Conservation (phyloP, 495 filamentous ascomycete species). For the Filosporella fistucella region DNA sequence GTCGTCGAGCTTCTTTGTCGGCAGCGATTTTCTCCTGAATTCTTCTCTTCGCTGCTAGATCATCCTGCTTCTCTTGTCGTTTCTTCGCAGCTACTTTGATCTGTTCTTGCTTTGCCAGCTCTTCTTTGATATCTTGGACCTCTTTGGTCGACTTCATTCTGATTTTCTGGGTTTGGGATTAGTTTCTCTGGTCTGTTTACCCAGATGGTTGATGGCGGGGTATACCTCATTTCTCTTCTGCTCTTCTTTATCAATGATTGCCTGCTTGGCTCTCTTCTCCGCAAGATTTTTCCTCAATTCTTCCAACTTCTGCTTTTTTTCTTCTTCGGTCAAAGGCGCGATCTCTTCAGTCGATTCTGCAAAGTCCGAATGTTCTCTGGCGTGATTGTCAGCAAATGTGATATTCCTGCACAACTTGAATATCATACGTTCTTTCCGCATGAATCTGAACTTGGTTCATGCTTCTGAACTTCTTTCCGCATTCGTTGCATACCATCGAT, state of each 20-base stretch:
- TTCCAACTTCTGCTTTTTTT: conserved; percentile 74
- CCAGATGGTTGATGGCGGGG: conserved; percentile 5
- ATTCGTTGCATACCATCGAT: conserved; percentile 77
- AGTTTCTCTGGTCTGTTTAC: background rate
- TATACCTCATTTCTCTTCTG: conserved; percentile 83
- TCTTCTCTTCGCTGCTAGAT: conserved; percentile 79
- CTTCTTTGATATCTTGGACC: conserved; percentile 73
- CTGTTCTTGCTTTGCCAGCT: conserved; percentile 79
- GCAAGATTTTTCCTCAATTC: conserved; percentile 69
- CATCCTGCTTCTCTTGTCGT: conserved; percentile 79
- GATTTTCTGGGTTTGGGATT: conserved; percentile 58
- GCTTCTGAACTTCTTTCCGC: conserved; percentile 83
- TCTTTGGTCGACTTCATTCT: conserved; percentile 78
- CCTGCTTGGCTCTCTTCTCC: conserved; percentile 67
- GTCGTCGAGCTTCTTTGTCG: conserved; percentile 78
- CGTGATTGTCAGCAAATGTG: conserved; percentile 12
- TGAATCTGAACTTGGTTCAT: conserved; percentile 82
- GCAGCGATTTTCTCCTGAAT: conserved; percentile 90
- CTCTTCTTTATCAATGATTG: conserved; percentile 73
- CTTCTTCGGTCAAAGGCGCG: conserved; percentile 83
- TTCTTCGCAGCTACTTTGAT: conserved; percentile 85
- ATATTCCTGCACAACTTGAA: background rate
- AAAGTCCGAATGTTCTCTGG: conserved; percentile 81
- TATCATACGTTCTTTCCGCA: conserved; percentile 68
- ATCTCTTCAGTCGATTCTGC: conserved; percentile 89